Evolutionary conservation across 257 asterid genomes (phyloP).

Genomic region (Nicotiana tomentosiformis): DNA sequence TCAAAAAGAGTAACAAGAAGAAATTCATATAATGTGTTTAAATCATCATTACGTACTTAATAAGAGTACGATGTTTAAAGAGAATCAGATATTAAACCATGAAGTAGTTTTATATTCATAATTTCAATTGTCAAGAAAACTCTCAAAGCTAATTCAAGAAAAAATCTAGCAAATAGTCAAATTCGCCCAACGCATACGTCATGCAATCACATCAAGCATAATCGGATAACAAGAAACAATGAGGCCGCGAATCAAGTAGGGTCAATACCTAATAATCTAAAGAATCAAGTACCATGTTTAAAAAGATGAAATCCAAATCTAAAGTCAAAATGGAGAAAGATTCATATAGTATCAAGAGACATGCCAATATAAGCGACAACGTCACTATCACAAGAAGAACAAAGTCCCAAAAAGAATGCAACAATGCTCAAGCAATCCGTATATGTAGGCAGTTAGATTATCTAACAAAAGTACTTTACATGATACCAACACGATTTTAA

Average conservation of each 20-base stretch:
- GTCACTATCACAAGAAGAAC: neutral
- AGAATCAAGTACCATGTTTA: neutral
- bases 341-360: neutral
- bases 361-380: neutral
- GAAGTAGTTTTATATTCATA: neutral
- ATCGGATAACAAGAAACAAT: too few relatives aligned
- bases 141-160: neutral
- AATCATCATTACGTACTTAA: neutral
- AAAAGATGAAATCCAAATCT: neutral
- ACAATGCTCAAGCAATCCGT: neutral
- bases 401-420: too few relatives aligned
- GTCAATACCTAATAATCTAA: neutral
- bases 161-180: neutral
- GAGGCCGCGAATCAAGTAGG: too few relatives aligned
- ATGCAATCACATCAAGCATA: neutral
- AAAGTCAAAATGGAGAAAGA: neutral
- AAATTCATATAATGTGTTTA: neutral
- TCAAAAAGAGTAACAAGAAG: neutral
- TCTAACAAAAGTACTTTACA: neutral
- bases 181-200: neutral
- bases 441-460: neutral
- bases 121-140: neutral
- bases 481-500: neutral
- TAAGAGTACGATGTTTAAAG: neutral
- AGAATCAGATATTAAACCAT: neutral